phyloP scores from a whole-genome alignment of 495 filamentous ascomycete species.

The Jackrogersella multiformis region DNA sequence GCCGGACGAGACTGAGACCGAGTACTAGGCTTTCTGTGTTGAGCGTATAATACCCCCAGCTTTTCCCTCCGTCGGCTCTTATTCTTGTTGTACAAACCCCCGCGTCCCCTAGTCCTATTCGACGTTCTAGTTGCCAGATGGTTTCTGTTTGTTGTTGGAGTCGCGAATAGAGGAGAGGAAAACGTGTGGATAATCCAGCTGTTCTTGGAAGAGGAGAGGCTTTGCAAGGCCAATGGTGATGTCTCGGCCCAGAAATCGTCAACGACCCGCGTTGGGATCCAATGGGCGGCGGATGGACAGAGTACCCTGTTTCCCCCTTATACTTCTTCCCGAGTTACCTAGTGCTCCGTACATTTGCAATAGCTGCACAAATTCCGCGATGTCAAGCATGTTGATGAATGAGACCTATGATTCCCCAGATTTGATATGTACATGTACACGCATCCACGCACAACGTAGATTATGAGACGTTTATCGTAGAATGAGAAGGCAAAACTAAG shows the following conservation, averaged over 20 bases:
- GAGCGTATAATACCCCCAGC: constrained; percentile 46
- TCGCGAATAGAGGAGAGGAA: constrained; percentile 23
- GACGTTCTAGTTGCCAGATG: constrained; percentile 31
- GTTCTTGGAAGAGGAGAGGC: constrained; percentile 20
- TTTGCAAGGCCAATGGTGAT: constrained; percentile 2
- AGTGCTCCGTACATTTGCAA: constrained; percentile 12
- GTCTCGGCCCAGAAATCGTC: constrained; percentile 4
- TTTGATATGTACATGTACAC: background rate
- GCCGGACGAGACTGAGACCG: constrained; percentile 68
- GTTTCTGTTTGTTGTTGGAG: constrained; percentile 20
- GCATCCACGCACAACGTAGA: background rate
- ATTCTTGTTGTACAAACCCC: constrained; percentile 25
- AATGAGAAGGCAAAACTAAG: background rate
- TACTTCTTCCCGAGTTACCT: constrained; percentile 11
- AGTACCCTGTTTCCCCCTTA: constrained; percentile 22
- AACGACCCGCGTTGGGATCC: background rate
- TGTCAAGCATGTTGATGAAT: constrained; percentile 27
- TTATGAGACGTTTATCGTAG: background rate
- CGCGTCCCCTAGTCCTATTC: constrained; percentile 16
- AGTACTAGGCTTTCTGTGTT: constrained; percentile 67
- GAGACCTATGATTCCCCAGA: constrained; percentile 27
- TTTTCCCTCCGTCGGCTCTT: constrained; percentile 18
- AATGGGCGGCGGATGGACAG: constrained; percentile 16
- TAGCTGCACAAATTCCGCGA: constrained; percentile 19
- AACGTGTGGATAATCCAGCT: constrained; percentile 28